Percentiles rank a stretch among this genome's conserved stretches.
phyloP scores from a whole-genome alignment of 805 yeast species.

The Torulaspora delbrueckii region DNA sequence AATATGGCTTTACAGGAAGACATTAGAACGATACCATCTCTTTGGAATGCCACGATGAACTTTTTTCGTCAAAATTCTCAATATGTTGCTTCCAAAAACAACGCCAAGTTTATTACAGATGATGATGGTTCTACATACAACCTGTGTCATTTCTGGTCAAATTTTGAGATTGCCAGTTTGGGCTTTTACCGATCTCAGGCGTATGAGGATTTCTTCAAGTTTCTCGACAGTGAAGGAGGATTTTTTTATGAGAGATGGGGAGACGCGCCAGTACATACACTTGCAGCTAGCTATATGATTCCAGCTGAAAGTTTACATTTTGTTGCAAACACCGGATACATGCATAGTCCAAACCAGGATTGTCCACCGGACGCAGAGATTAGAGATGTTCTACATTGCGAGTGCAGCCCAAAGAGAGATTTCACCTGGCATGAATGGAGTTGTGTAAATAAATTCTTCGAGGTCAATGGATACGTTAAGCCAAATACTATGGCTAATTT shows the following conservation, averaged over 20 bases:
- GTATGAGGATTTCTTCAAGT: constrained; percentile 64
- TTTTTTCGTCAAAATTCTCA: constrained; percentile 45
- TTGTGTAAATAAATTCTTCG: constrained; percentile 52
- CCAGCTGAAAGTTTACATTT: constrained; percentile 72
- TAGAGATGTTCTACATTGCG: constrained; percentile 53
- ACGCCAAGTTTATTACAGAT: constrained; percentile 62
- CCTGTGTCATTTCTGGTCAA: constrained; percentile 87
- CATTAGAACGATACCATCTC: constrained; percentile 72
- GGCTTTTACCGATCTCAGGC: constrained; percentile 61
- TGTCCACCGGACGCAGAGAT: constrained; percentile 52
- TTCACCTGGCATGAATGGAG: constrained; percentile 64
- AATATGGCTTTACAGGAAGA: constrained; percentile 75
- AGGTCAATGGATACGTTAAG: constrained; percentile 12
- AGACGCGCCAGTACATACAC: constrained; percentile 90
- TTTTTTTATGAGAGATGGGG: constrained; percentile 95
- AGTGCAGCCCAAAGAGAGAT: constrained; percentile 54
- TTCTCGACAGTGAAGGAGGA: constrained; percentile 69
- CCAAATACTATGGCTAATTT: constrained; percentile 12
- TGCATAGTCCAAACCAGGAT: constrained; percentile 73
- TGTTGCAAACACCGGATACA: constrained; percentile 88
- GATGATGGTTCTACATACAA: constrained; percentile 62
- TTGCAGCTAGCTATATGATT: constrained; percentile 75
- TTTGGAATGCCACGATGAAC: constrained; percentile 66
- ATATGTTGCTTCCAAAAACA: constrained; percentile 44
- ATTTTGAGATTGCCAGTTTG: constrained; percentile 84